phyloP scores from a whole-genome alignment of 768 basidiomycete species.

The Lactifluus pinguis region DNA sequence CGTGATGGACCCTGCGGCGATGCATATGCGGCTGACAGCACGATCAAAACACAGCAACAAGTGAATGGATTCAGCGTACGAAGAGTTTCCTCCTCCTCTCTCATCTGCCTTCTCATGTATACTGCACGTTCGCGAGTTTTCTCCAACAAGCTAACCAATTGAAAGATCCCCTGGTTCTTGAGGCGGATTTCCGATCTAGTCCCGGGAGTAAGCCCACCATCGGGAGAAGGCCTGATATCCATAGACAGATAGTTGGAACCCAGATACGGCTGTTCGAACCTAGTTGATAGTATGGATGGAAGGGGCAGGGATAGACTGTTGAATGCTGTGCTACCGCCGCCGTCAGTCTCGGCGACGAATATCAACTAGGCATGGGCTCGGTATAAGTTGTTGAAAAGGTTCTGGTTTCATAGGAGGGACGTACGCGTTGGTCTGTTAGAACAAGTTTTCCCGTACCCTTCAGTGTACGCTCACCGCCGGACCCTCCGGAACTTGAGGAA shows the following conservation, averaged over 20 bases:
- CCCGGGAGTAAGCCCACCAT: conserved; percentile 57
- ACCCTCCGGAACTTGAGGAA: conserved; percentile 39
- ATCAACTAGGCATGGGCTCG: conserved; percentile 42
- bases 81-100: conserved; percentile 49
- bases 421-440: conserved; percentile 68
- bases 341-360: conserved; percentile 31
- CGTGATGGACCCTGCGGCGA: conserved; percentile 16
- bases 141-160: conserved; percentile 63
- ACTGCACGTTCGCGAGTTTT: conserved; percentile 70
- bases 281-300: conserved; percentile 53
- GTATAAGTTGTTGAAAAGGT: neutral
- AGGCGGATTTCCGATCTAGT: conserved; percentile 61
- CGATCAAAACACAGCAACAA: neutral
- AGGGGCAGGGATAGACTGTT: conserved; percentile 48
- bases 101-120: conserved; percentile 59
- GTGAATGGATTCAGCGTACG: conserved; percentile 36
- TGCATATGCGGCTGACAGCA: conserved; percentile 17
- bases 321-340: conserved; percentile 25
- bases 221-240: conserved; percentile 55
- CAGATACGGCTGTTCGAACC: conserved; percentile 70
- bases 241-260: conserved; percentile 58
- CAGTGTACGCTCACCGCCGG: conserved; percentile 46
- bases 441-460: conserved; percentile 49
- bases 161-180: conserved; percentile 58
- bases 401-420: conserved; percentile 20